phyloP scores from a whole-genome alignment of 352 stramenopile genomes.

The Globisporangium ultimum region DNA sequence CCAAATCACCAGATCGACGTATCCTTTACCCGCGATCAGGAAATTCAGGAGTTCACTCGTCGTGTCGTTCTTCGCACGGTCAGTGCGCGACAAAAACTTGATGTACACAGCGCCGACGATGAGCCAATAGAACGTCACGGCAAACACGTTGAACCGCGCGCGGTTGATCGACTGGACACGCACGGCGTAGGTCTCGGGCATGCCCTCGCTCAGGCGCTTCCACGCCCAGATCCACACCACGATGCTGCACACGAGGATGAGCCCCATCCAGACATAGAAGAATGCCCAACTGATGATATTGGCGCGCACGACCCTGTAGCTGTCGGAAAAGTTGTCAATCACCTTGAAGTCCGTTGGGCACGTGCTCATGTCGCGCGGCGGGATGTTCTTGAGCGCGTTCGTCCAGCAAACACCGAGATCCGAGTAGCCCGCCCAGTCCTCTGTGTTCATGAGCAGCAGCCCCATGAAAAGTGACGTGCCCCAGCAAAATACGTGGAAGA shows the following conservation, averaged over 20 bases:
- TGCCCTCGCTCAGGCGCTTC: conserved; percentile 83
- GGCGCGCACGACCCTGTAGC: conserved; percentile 73
- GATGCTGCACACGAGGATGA: conserved; percentile 82
- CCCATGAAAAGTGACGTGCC: conserved; percentile 53
- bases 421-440: conserved; percentile 83
- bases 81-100: conserved; percentile 55
- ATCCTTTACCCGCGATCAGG: conserved; percentile 82
- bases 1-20: conserved; percentile 89
- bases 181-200: conserved; percentile 85
- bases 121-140: conserved; percentile 87
- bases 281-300: conserved; percentile 87
- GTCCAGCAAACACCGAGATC: conserved; percentile 87
- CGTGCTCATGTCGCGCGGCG: conserved; percentile 20
- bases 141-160: conserved; percentile 84
- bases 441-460: conserved; percentile 62
- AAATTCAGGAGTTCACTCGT: conserved; percentile 84
- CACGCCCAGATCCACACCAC: conserved; percentile 83
- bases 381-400: conserved; percentile 72
- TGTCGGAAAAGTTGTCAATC: conserved; percentile 64
- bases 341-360: conserved; percentile 37
- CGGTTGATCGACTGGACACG: conserved; percentile 85
- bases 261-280: conserved; percentile 86
- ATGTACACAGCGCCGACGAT: conserved; percentile 79
- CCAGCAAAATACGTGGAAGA: conserved; percentile 88
- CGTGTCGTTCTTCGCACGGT: conserved; percentile 48